A percentile compares a stretch with the other conserved stretches of the same genome.
These are phyloP conservation scores for Viridothelium virens DNA, from an alignment of 495 filamentous ascomycete genomes.

Conservation along the genomic window DNA sequence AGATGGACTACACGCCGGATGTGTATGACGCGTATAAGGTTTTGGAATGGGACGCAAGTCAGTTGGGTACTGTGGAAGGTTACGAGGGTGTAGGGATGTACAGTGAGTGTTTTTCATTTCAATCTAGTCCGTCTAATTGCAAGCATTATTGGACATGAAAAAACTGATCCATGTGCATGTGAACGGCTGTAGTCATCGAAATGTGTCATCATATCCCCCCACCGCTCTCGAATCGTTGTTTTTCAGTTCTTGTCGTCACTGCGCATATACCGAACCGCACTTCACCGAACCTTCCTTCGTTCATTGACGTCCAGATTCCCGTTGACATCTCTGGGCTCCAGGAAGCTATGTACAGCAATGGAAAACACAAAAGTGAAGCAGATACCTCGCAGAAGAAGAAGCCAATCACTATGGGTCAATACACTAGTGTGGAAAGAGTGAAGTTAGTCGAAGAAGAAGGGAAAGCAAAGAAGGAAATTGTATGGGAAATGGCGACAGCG, in stretches of 20 bases:
- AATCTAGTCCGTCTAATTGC: neutral
- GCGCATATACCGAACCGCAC: conserved; percentile 16
- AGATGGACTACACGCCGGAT: conserved; percentile 64
- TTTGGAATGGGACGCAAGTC: conserved; percentile 46
- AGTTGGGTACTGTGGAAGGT: conserved; percentile 32
- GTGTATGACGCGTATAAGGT: conserved; percentile 50
- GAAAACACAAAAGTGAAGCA: conserved; percentile 6
- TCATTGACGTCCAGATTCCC: conserved; percentile 32
- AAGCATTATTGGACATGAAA: conserved; percentile 1
- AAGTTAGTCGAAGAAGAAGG: conserved; percentile 5
- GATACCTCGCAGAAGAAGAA: conserved; percentile 15
- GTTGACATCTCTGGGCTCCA: conserved; percentile 38
- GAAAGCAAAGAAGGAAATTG: conserved; percentile 41
- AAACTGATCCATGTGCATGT: neutral
- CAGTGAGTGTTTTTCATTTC: conserved; percentile 32
- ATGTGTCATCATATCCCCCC: conserved; percentile 44
- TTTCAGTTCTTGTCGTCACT: conserved; percentile 47
- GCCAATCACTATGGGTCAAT: conserved; percentile 24
- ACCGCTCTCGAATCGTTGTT: conserved; percentile 48
- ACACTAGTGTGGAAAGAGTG: conserved; percentile 9
- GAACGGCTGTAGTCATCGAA: conserved; percentile 32
- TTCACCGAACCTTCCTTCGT: conserved; percentile 18
- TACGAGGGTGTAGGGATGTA: conserved; percentile 48
- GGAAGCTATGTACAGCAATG: conserved; percentile 31
- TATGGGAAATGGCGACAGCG: conserved; percentile 61